Conservation (phyloP, 306 rosid species). For the Canavalia ensiformis region DNA sequence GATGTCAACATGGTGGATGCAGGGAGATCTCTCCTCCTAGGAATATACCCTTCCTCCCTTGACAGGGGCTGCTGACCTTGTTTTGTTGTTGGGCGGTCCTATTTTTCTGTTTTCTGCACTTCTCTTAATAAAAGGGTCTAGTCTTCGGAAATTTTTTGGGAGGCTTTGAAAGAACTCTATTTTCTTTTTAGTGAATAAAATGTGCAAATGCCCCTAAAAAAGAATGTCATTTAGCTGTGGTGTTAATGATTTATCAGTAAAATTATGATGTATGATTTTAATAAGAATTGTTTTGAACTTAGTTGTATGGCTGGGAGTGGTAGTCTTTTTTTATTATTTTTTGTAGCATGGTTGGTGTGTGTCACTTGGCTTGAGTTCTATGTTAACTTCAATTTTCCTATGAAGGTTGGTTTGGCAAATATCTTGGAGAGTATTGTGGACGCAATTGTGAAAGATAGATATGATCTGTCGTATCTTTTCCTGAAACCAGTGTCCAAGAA, state of each 20-base stretch:
- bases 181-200: constrained; percentile 1
- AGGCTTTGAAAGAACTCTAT: neutral
- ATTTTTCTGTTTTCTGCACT: neutral
- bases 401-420: constrained; percentile 95
- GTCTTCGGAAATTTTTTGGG: no score
- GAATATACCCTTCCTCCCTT: neutral
- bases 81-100: constrained; percentile 20
- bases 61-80: constrained; percentile 12
- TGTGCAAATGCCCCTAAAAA: constrained; percentile 3
- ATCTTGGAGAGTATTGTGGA: constrained; percentile 92
- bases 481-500: constrained; percentile 89
- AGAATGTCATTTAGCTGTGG: constrained; percentile 17
- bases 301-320: constrained; percentile 22
- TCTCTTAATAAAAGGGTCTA: neutral
- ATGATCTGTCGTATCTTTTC: constrained; percentile 78
- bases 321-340: neutral
- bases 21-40: neutral
- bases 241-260: constrained; percentile 22
- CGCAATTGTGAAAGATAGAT: constrained; percentile 66
- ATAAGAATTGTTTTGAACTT: constrained; percentile 4
- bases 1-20: neutral
- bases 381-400: constrained; percentile 23
- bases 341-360: neutral
- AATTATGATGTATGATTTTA: constrained; percentile 5
- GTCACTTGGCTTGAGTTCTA: constrained; percentile 28